Evolutionary conservation across 164 flowering plant genomes (phyloP).

Genomic region (Piper longum): DNA sequence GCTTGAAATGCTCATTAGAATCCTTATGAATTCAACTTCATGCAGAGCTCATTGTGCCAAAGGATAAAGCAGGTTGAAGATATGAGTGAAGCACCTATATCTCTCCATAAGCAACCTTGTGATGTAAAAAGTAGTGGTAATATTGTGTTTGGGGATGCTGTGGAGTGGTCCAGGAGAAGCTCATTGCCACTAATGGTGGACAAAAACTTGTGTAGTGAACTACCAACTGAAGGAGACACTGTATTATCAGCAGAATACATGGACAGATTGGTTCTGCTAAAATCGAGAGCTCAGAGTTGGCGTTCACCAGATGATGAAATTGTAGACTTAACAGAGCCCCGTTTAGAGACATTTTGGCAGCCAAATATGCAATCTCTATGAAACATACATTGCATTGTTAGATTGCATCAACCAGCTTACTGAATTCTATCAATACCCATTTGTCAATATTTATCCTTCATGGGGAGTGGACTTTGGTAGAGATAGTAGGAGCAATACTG

Average conservation of each 20-base stretch:
- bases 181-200: conserved; percentile 28
- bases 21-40: background rate
- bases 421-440: too few species aligned
- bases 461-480: too few species aligned
- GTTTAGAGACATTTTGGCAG: conserved; percentile 65
- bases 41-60: conserved; percentile 26
- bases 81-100: conserved; percentile 2
- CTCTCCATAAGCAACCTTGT: conserved; percentile 8
- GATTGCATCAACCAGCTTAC: too few species aligned
- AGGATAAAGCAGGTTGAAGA: conserved; percentile 11
- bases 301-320: conserved; percentile 37
- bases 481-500: too few species aligned
- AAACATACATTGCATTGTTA: background rate
- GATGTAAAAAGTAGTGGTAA: conserved; percentile 18
- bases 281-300: conserved; percentile 36
- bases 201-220: conserved; percentile 8
- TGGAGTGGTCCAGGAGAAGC: conserved; percentile 17
- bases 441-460: too few species aligned
- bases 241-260: conserved; percentile 28
- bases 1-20: background rate
- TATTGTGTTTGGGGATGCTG: conserved; percentile 13
- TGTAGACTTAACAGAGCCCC: conserved; percentile 82
- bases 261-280: conserved; percentile 35
- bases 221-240: conserved; percentile 11
- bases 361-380: conserved; percentile 23